These are phyloP conservation scores for Apiotrichum veenhuisii DNA, from an alignment of 1,284 basidiomycete species.

Conservation along the genomic window DNA sequence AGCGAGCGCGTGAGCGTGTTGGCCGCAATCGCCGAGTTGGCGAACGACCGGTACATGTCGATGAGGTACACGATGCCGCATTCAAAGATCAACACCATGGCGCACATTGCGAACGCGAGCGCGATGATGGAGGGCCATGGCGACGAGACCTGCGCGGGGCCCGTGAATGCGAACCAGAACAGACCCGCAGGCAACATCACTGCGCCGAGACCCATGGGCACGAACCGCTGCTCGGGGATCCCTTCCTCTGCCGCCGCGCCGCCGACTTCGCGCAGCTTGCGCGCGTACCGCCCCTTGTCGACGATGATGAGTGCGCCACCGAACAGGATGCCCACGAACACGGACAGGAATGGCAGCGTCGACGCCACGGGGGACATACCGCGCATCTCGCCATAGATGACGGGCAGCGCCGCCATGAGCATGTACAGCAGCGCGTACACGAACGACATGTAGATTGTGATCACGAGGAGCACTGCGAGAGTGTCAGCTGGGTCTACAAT, in stretches of 20 bases:
- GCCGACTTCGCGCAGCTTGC: conserved; percentile 1
- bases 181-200: conserved; percentile 19
- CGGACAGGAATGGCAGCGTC: conserved; percentile 15
- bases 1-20: conserved; percentile 22
- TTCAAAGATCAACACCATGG: conserved; percentile 23
- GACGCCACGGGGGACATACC: conserved; percentile 10
- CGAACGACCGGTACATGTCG: conserved; percentile 22
- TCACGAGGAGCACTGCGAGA: conserved; percentile 17
- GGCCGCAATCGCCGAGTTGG: conserved; percentile 26
- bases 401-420: conserved; percentile 24
- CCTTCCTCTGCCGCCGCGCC: conserved; percentile 3
- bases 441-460: conserved; percentile 26
- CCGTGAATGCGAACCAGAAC: conserved; percentile 29
- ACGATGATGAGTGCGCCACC: conserved; percentile 21
- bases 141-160: conserved; percentile 18
- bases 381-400: conserved; percentile 25
- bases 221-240: conserved; percentile 22
- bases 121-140: conserved; percentile 24
- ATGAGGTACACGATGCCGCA: conserved; percentile 22
- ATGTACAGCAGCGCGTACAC: conserved; percentile 29
- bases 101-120: conserved; percentile 22
- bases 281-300: conserved; percentile 21
- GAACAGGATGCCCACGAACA: conserved; percentile 21
- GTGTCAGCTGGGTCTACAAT: background rate
- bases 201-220: conserved; percentile 23